Evolutionary conservation across 2,329 filamentous ascomycete genomes (phyloP), one percentile per base, ranked within the genome.

Genomic region (Orbilia blumenaviensis): DNA sequence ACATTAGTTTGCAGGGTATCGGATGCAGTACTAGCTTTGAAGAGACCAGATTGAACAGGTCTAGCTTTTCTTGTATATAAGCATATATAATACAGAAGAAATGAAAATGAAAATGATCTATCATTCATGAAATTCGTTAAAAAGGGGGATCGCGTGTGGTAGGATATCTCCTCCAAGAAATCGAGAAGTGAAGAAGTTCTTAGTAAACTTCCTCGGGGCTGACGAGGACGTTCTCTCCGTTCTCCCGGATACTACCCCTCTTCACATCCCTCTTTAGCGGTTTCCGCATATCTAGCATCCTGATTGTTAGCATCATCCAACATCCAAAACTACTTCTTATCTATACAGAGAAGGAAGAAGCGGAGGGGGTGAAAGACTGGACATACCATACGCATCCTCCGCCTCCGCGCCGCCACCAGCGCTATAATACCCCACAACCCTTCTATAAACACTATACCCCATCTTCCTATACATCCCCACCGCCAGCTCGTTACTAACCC

Each of bases 361-460:
- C n/a, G n/a, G 32, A 44, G 36, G 36, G 18, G 18, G 18, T 12
- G 14, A 16, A 44, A 64, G n/a, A n/a, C n/a, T n/a, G n/a, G n/a
- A 69, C 78, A 48, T 54, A 80, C 79, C 79, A 82, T 92, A 95
- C 16, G 94, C 95, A 85, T 98, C 94, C 83, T 96, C 93, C 60
- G 89, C 88, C 14, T 85, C 85, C 75, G 87, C 85, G 8, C 86
- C 88, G 2, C 89, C 88, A 81, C 96, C 92, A 82, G 97, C 94
- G 78, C 91, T 92, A 81, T 99, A 99, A 83, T 99, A 99, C 80
- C 91, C 91, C 80, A 93, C 89, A 48, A 99, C 94, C 8, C 92
- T 88, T 50, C 95, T 87, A 84, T 91, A 99, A 52, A 98, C 91
- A 72, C 89, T 93, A 82, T 99, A 97, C 79, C 95, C 95, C 88